Evolutionary conservation across 23 red algal genomes (phyloP), one percentile per base, ranked within the genome.

Genomic region (Gracilaria vermiculophylla): DNA sequence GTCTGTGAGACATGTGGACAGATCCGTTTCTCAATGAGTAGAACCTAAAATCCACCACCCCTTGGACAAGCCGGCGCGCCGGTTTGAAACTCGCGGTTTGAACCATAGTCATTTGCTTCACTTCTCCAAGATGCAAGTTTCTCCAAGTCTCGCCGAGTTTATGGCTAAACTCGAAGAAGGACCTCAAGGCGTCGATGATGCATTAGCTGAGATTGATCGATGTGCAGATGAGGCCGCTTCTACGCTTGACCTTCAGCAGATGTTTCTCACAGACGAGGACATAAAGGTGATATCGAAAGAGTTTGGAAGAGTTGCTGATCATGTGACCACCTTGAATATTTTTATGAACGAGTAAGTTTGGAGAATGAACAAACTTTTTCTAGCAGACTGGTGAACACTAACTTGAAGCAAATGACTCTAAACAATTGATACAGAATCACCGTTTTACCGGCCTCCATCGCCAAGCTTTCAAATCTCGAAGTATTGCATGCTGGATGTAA

Each of bases 261-360:
- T 93, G 90, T 28, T 45, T 23, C 73, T 93, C 16, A 80, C 90
- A 39, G 77, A 83, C 28, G 79, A 76, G 6, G 90, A 93, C 40
- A 70, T 93, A 9, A 55, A 70, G 34, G 21, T 61, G 3, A 45
- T 93, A 35, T 71, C 78, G 28, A 43, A 53, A 74, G 32, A 60
- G 52, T 58, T 93, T 42, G 44, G 54, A 45, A 47, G 24, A 8
- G 23, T 85, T 11, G 78, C 53, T 16, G 37, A 78, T 2, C 90
- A 85, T 78, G 66, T 93, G 34, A 85, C 62, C 15, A 62, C 21
- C 1, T 49, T 93, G 49, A 93, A 93, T 58, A 37, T 93, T 35
- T 93, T 93, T 36, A 76, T 93, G 78, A 93, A 93, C 43, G 90
- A 93, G 88, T 83, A 64, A 32, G 84, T 88, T 86, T 27, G 29